Base-by-base conservation (phyloP, 129 eudicot genomes). In the Silybum marianum region DNA sequence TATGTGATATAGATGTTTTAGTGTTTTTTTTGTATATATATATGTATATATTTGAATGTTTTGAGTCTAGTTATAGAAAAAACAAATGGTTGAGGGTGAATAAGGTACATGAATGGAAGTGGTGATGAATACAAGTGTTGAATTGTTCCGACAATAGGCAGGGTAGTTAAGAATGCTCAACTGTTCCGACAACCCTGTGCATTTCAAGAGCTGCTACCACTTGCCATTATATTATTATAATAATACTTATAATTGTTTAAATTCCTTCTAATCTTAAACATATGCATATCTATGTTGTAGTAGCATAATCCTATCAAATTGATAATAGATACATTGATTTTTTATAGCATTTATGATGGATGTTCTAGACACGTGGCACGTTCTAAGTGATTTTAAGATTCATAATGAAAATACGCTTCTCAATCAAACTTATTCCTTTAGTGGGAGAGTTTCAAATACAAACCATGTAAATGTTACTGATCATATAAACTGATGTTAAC, bases 61-160 rank as follows among this genome's bases (percentile, higher is more conserved):
- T 8, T 69, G 2, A 25, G 40, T 2, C 6, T 51, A 54, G 7
- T 14, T 54, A 54, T 54, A 4, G 8, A 54, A 54, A 18, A 18
- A 54, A 1, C 6, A 54, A 25, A 10, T 28, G 22, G 9, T 26
- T 69, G 74, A 1, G 22, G 25, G 54, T 19, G 12, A 44, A 44
- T 9, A 7, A 14, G 18, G 73, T 69, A 14, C 25, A 30, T 0
- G 36, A 18, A 26, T 72, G 38, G 51, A 69, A 44, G 58, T 69
- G 73, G 23, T 18, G 83, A 48, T n/a, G 83, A 30, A 7, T 46
- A 9, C 9, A 70, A 62, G n/a, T 48, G 39, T 62, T 58, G 44
- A 80, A 70, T 58, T 69, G 81, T 63, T 81, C 67, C 26, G 80
- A 70, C 85, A 75, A 40, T 24, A n/a, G 73, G 40, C 23, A 38